Percentiles rank a stretch among this genome's conserved stretches.
Evolutionary conservation across 306 rosid species (phyloP).

Genomic region (Cotoneaster glaucophyllus): DNA sequence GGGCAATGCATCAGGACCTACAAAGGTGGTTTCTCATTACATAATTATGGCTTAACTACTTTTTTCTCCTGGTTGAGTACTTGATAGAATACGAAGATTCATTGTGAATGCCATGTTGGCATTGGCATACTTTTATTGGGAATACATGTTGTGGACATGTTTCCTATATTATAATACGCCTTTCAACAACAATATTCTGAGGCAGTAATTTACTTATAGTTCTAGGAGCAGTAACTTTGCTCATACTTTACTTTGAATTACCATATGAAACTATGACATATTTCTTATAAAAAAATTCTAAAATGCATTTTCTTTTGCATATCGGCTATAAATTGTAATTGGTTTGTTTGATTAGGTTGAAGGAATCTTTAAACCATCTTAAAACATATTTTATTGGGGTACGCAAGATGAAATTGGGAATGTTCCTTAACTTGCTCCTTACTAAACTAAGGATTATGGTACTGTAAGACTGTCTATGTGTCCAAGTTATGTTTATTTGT

Average conservation of each 20-base stretch:
- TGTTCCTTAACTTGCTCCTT: neutral
- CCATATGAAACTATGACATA: too few relatives aligned
- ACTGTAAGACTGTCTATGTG: neutral
- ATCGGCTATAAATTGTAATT: neutral
- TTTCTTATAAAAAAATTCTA: too few relatives aligned
- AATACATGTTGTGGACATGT: too few relatives aligned
- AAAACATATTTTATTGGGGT: neutral
- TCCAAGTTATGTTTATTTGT: neutral
- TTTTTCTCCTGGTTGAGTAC: neutral
- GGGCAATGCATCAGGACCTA: constrained; percentile 99
- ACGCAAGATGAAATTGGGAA: too few relatives aligned
- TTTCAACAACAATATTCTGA: neutral
- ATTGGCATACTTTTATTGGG: neutral
- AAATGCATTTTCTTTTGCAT: neutral
- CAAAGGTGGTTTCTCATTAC: constrained; percentile 58
- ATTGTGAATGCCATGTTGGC: neutral
- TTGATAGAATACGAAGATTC: neutral
- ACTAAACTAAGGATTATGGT: neutral
- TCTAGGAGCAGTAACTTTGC: neutral
- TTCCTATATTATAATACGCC: neutral
- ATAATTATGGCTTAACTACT: constrained; percentile 14
- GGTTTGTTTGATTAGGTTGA: neutral
- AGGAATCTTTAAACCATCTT: neutral
- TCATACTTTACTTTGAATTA: neutral
- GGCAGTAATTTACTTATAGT: neutral